Conservation (phyloP, 768 basidiomycete genomes). For the Trametes cinnabarina region DNA sequence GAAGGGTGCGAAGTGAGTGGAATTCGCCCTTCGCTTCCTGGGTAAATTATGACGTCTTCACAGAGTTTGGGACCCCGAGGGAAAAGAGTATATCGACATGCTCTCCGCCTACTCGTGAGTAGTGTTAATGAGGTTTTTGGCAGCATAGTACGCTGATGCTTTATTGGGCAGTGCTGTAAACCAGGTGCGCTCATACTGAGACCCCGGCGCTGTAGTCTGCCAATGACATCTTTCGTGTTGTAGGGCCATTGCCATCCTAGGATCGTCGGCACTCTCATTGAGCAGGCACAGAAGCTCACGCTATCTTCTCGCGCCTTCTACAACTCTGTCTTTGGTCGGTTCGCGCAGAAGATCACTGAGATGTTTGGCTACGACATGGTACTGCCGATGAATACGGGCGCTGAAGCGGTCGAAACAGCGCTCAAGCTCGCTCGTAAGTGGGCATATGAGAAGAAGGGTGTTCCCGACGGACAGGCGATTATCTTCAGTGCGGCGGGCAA, state of each 20-base stretch:
- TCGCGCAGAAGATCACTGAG: constrained; percentile 78
- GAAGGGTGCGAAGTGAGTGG: constrained; percentile 80
- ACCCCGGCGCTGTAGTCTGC: background rate
- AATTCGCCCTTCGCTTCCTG: constrained; percentile 34
- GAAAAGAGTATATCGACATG: constrained; percentile 96
- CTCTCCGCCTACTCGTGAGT: constrained; percentile 94
- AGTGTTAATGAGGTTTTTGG: constrained; percentile 1
- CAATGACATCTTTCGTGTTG: background rate
- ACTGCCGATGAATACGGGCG: constrained; percentile 98
- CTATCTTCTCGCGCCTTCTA: constrained; percentile 96
- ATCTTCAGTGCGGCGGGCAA: constrained; percentile 85
- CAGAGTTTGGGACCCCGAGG: constrained; percentile 95
- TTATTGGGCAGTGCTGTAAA: constrained; percentile 67
- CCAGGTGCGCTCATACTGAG: constrained; percentile 51
- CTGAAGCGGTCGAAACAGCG: constrained; percentile 97
- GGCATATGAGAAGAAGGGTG: constrained; percentile 88
- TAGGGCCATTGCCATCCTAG: constrained; percentile 90
- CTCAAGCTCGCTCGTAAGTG: constrained; percentile 96
- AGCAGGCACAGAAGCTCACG: constrained; percentile 87
- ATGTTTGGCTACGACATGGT: constrained; percentile 95
- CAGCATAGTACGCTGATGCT: background rate
- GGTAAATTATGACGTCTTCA: constrained; percentile 18
- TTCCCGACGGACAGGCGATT: constrained; percentile 78
- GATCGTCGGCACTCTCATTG: constrained; percentile 76
- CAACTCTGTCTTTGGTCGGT: constrained; percentile 87